Conservation (phyloP, 306 rosid genomes). For the Gastrolobium villosum region DNA sequence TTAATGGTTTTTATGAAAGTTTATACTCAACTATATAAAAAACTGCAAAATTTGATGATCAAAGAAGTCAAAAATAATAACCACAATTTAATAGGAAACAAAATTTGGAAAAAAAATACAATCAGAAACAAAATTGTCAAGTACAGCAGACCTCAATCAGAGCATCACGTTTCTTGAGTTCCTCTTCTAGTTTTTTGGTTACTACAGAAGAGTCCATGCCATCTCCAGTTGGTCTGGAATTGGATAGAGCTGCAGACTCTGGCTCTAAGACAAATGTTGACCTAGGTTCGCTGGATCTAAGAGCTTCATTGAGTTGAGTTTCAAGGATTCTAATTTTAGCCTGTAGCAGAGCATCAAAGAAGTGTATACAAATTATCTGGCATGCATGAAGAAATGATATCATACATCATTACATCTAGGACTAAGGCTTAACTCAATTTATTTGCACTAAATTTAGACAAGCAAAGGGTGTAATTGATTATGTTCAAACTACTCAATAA, state of each 20-base stretch:
- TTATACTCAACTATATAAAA: background rate
- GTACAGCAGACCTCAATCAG: conserved; percentile 83
- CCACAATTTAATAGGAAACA: conserved; percentile 6
- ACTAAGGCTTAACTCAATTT: conserved; percentile 28
- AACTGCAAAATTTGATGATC: background rate
- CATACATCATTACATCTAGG: conserved; percentile 25
- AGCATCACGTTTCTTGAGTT: conserved; percentile 95
- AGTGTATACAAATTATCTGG: conserved; percentile 29
- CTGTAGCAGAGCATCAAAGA: conserved; percentile 56
- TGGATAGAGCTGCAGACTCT: conserved; percentile 59
- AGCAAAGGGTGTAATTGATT: conserved; percentile 13
- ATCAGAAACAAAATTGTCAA: conserved; percentile 40
- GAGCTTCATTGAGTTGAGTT: conserved; percentile 72
- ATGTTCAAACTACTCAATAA: conserved; percentile 34
- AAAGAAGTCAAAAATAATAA: conserved; percentile 33
- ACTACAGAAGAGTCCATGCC: conserved; percentile 72
- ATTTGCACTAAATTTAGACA: conserved; percentile 24
- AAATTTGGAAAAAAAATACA: conserved; percentile 8
- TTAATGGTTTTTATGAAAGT: background rate
- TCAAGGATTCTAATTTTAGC: conserved; percentile 75
- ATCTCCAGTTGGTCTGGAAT: conserved; percentile 67
- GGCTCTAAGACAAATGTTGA: conserved; percentile 57
- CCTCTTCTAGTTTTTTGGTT: conserved; percentile 93
- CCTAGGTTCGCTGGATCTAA: conserved; percentile 54
- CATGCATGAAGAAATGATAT: conserved; percentile 32